Conservation (phyloP, 1,284 basidiomycete genomes). For the Earliella scabrosa region DNA sequence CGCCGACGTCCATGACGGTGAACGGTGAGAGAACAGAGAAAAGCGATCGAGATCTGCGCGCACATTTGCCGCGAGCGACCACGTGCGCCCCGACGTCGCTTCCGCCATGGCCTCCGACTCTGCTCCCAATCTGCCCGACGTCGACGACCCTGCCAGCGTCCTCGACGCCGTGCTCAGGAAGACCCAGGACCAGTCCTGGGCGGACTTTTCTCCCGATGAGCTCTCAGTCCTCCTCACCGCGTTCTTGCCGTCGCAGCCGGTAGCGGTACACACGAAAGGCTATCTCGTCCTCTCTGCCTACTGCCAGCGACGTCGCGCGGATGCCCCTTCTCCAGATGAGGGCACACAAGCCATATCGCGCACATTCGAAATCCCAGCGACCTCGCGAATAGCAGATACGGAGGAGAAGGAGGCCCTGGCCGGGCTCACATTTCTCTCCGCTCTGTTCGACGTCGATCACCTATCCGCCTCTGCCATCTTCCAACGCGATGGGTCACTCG, state of each 20-base stretch:
- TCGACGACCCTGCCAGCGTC: slow-evolving; percentile 7
- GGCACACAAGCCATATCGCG: slow-evolving; percentile 52
- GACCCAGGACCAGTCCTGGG: slow-evolving; percentile 38
- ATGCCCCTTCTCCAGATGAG: slow-evolving; percentile 43
- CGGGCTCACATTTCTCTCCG: slow-evolving; percentile 66
- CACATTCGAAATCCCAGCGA: slow-evolving; percentile 51
- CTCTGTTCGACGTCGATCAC: slow-evolving; percentile 80
- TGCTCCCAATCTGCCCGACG: slow-evolving; percentile 19
- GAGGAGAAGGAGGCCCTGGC: slow-evolving; percentile 53
- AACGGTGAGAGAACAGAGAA: slow-evolving; percentile 13
- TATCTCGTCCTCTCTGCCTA: slow-evolving; percentile 68
- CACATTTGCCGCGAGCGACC: neutral
- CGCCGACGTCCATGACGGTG: slow-evolving; percentile 31
- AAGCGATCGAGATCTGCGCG: slow-evolving; percentile 21
- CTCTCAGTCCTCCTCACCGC: slow-evolving; percentile 54
- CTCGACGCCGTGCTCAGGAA: slow-evolving; percentile 42
- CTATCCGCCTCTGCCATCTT: slow-evolving; percentile 66
- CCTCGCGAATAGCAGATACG: slow-evolving; percentile 55
- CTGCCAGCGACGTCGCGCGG: slow-evolving; percentile 56
- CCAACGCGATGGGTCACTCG: slow-evolving; percentile 59
- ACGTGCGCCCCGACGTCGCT: slow-evolving; percentile 1
- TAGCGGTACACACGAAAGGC: slow-evolving; percentile 59
- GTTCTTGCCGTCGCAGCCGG: slow-evolving; percentile 53
- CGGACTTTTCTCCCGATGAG: slow-evolving; percentile 54
- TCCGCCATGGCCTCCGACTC: slow-evolving; percentile 15